These are phyloP conservation scores for Dentipellis sp. DNA, from an alignment of 768 basidiomycete genomes.

Conservation along the genomic window DNA sequence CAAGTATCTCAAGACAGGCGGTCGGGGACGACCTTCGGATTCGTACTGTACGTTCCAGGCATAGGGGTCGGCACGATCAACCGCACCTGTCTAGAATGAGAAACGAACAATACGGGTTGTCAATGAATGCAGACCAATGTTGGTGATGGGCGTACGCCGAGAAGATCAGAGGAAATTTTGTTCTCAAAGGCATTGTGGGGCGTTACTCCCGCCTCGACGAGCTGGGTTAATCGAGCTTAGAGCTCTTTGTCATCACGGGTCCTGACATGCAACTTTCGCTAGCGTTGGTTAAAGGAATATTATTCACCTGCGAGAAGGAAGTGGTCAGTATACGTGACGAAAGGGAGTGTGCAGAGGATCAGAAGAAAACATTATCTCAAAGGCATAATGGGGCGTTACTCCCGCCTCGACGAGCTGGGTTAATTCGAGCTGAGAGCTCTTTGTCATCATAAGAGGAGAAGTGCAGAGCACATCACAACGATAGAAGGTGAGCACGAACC, in stretches of 20 bases:
- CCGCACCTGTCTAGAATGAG: constrained; percentile 64
- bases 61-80: constrained; percentile 60
- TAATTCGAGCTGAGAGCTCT: constrained; percentile 72
- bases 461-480: not conserved
- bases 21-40: constrained; percentile 93
- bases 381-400: constrained; percentile 66
- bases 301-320: not conserved
- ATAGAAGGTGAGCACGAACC: constrained; percentile 38
- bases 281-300: not conserved
- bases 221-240: constrained; percentile 85
- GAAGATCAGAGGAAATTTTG: constrained; percentile 11
- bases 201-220: constrained; percentile 94
- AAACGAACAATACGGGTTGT: not conserved
- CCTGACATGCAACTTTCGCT: not conserved
- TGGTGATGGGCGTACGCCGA: not conserved
- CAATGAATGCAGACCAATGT: not conserved
- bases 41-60: constrained; percentile 85
- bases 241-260: constrained; percentile 70
- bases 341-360: not conserved
- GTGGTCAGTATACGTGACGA: not conserved
- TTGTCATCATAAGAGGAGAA: constrained; percentile 50
- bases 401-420: constrained; percentile 94
- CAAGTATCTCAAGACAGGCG: constrained; percentile 53
- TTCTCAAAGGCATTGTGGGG: constrained; percentile 69
- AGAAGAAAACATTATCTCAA: constrained; percentile 1